Conservation (phyloP, 768 basidiomycete species). For the Podaxis sp. region DNA sequence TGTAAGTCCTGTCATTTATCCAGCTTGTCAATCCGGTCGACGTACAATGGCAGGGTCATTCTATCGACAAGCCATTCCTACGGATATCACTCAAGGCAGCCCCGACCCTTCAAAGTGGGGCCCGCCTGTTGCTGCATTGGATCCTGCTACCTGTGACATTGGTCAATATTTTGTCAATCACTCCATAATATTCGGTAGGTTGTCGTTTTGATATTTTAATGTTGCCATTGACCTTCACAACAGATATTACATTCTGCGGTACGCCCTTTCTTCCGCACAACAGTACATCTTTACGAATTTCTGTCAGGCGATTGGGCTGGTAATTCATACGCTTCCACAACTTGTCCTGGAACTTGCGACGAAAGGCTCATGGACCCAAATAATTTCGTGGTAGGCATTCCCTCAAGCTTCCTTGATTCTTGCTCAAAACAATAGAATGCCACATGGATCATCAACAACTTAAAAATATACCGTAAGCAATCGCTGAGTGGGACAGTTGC, state of each 20-base stretch:
- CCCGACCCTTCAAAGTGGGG: constrained; percentile 73
- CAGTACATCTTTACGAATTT: not conserved
- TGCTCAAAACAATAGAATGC: constrained; percentile 52
- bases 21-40: not conserved
- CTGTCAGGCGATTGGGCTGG: constrained; percentile 76
- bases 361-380: constrained; percentile 22
- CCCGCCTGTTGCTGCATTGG: constrained; percentile 58
- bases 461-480: constrained; percentile 72
- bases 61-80: constrained; percentile 73
- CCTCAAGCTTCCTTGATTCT: not conserved
- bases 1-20: constrained; percentile 45
- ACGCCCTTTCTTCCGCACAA: constrained; percentile 17
- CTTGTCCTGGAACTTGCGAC: constrained; percentile 51
- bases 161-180: constrained; percentile 61
- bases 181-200: constrained; percentile 69
- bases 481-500: not conserved
- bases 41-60: constrained; percentile 58
- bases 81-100: constrained; percentile 55
- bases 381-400: constrained; percentile 43
- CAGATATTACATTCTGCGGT: constrained; percentile 87
- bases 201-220: constrained; percentile 16
- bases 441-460: constrained; percentile 74
- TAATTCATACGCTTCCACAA: constrained; percentile 64
- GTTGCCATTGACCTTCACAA: not conserved
- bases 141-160: constrained; percentile 54